Base-by-base conservation (phyloP, 192 early-diverging fungal species). In the Spinellus fusiger region DNA sequence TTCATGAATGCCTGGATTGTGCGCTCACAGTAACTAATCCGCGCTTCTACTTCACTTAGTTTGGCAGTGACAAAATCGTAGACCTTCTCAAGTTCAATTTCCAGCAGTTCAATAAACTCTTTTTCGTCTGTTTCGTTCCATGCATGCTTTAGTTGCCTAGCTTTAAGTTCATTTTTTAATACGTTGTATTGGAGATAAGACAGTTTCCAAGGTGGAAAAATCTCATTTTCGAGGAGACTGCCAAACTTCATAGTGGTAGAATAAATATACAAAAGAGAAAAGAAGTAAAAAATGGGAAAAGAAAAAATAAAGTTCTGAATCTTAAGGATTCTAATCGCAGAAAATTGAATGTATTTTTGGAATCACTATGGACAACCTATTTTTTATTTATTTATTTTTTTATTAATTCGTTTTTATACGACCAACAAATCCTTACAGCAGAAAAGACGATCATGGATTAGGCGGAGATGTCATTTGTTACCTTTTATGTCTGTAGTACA, bases 1-100 rank as follows among this genome's bases (percentile, higher is more conserved):
- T 52, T 77, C 67, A 16, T 73, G 62, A 71, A 77, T 56, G 50
- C 67, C 25, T 69, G 73, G 33, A 87, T 80, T 18, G 77, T 66
- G 54, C 79, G 61, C 65, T 90, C 86, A 56, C 84, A 86, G 54
- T 86, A 77, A 56, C 83, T 80, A 23, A 89, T 87, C 40, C 84
- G 84, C 22, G 75, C 83, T 75, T 89, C 81, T 26, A 90, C 83
- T 70, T 91, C 90, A 60, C 77, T 78, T 58, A 85, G 80, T 77
- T 91, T 92, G 53, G 84, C 73, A 65, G 85, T 80, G 50, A 85
- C 84, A 65, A 92, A 92, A 34, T 69, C 70, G 68, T 84, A 81
- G 55, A 84, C 84, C 83, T 94, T 97, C 63, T 89, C 88, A 23
- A 97, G 83, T 73, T 97, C 93, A 38, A 88, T 81, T 46, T 93